Evolutionary conservation across 1,284 basidiomycete genomes (phyloP).

Genomic region (Leccinum huronense): DNA sequence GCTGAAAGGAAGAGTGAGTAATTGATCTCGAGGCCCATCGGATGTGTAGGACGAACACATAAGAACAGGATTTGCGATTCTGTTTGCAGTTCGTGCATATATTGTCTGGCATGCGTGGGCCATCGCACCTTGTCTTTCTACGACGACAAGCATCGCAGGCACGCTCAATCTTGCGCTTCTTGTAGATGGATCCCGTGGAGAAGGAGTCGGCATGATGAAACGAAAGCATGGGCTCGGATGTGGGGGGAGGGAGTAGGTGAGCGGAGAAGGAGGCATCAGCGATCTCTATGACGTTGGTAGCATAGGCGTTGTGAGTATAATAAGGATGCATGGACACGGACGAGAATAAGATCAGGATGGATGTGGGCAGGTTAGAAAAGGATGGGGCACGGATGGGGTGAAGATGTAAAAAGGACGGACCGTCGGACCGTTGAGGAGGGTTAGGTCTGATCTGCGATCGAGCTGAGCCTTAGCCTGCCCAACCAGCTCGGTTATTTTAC

Average conservation of each 20-base stretch:
- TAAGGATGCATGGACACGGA: slow-evolving; percentile 27
- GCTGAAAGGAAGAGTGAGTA: slow-evolving; percentile 36
- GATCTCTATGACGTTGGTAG: slow-evolving; percentile 34
- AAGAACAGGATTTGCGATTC: slow-evolving; percentile 66
- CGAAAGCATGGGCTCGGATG: slow-evolving; percentile 15
- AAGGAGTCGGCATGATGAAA: slow-evolving; percentile 10
- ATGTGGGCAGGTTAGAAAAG: not conserved
- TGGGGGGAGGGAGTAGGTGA: slow-evolving; percentile 3
- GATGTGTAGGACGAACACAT: slow-evolving; percentile 49
- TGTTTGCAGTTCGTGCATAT: slow-evolving; percentile 74
- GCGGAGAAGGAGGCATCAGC: slow-evolving; percentile 18
- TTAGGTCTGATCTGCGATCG: slow-evolving; percentile 9
- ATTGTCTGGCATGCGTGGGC: slow-evolving; percentile 55
- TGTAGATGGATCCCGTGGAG: slow-evolving; percentile 29
- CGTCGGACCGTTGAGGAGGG: not conserved
- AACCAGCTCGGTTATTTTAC: slow-evolving; percentile 17
- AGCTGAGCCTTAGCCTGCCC: not conserved
- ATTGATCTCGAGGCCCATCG: not conserved
- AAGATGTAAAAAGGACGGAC: not conserved
- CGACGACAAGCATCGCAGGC: slow-evolving; percentile 71
- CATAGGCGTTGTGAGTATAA: slow-evolving; percentile 15
- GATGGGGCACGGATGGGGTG: not conserved
- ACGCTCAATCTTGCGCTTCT: slow-evolving; percentile 60
- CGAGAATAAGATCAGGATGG: not conserved
- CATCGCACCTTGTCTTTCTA: slow-evolving; percentile 70